Base-by-base conservation (phyloP, 768 basidiomycete species). In the Suillus ampliporus region DNA sequence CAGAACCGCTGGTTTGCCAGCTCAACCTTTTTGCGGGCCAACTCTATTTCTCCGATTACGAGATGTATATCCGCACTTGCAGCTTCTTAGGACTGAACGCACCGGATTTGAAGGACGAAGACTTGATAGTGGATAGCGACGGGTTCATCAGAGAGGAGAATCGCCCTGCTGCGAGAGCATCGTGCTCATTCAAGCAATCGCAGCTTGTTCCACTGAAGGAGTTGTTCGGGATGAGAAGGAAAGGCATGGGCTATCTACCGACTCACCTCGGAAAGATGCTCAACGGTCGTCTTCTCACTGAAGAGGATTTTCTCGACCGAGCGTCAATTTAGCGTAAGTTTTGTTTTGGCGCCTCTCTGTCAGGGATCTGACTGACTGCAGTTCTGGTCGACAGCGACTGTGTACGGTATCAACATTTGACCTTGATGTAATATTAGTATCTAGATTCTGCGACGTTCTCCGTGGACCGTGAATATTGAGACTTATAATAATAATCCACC, bases 211-310 rank as follows among this genome's bases (percentile, higher is more conserved):
- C 63, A 44, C 43, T 83, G 43, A 76, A 74, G 61, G 67, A 68
- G 6, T 63, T 81, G 58, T 72, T 80, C 28, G 69, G 69, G 14
- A 57, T 76, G 61, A 73, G 80, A 26, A 73, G 80, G 61, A 83
- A 78, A 61, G 81, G 79, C 0, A 72, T 76, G 68, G 64, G 69
- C 10, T 83, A 73, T 64, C 44, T 62, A n/a, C 61, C 67, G 26
- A 81, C 81, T 3, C 79, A 82, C 61, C 69, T 82, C 68, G 82
- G 82, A 14, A 79, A 75, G 64, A 70, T 82, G 13, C 53, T 82
- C 46, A 59, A 73, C 44, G 76, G 67, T 9, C 71, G 63, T n/a
- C 40, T 68, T 17, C 64, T 78, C 46, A 61, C 52, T 1, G 58
- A 66, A 44, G 52, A 64, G 34, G 77, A 78, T 44, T 76, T 78